phyloP scores from a whole-genome alignment of 2,329 filamentous ascomycete species.

The Pezicula radicicola region DNA sequence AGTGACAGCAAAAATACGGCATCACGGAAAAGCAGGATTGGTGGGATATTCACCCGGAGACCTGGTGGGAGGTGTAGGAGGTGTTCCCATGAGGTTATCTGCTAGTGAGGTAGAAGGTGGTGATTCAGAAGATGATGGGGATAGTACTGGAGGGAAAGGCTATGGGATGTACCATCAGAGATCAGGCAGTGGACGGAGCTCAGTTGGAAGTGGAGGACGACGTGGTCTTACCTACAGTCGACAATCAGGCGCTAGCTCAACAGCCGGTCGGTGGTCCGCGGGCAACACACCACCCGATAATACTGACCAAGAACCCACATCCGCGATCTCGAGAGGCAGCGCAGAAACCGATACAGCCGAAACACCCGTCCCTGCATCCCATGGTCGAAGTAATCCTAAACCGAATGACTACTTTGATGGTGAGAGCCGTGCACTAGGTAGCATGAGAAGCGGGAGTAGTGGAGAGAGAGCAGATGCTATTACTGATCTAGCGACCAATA shows the following conservation, averaged over 20 bases:
- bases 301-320: neutral
- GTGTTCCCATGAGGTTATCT: conserved; percentile 86
- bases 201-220: conserved; percentile 35
- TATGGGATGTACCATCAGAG: conserved; percentile 61
- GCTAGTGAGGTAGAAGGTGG: conserved; percentile 94
- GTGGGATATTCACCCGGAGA: conserved; percentile 77
- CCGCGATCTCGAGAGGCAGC: conserved; percentile 12
- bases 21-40: conserved; percentile 75
- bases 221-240: conserved; percentile 33
- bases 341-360: conserved; percentile 19
- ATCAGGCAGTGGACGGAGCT: conserved; percentile 73
- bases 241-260: conserved; percentile 31
- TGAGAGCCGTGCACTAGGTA: conserved; percentile 18
- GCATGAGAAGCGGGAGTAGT: conserved; percentile 27
- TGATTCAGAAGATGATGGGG: conserved; percentile 74
- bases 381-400: neutral
- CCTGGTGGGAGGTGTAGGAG: conserved; percentile 62
- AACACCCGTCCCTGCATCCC: conserved; percentile 19
- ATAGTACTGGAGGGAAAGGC: conserved; percentile 32
- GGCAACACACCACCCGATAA: conserved; percentile 40
- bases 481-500: conserved; percentile 43
- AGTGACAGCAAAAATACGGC: conserved; percentile 82
- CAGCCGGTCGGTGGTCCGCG: conserved; percentile 35
- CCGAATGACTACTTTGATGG: conserved; percentile 22
- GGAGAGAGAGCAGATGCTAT: conserved; percentile 58